Conservation (phyloP, 2,329 filamentous ascomycete species). For the Paradendryphiella salina region DNA sequence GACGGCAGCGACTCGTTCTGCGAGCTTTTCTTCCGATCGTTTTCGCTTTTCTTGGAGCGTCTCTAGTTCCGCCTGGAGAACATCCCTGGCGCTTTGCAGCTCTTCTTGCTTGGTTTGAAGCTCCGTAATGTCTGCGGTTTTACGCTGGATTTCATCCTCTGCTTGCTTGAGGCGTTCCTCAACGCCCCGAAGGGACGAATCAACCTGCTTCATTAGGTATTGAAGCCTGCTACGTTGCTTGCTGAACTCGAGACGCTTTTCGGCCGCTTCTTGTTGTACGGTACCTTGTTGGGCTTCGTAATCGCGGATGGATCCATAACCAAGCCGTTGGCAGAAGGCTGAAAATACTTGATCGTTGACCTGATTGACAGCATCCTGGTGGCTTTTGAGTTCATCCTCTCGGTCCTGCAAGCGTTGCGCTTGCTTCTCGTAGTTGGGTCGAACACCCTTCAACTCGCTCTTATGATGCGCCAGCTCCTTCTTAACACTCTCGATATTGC, state of each 20-base stretch:
- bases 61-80: conserved; percentile 75
- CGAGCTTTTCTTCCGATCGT: conserved; percentile 67
- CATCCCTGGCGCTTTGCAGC: conserved; percentile 73
- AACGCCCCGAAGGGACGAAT: conserved; percentile 71
- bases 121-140: conserved; percentile 66
- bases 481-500: conserved; percentile 82
- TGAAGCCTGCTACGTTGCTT: conserved; percentile 70
- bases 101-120: conserved; percentile 71
- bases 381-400: conserved; percentile 58
- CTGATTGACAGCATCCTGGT: conserved; percentile 68
- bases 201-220: conserved; percentile 65
- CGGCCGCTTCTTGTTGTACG: conserved; percentile 83
- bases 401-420: conserved; percentile 67
- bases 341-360: conserved; percentile 89
- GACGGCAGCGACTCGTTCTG: conserved; percentile 72
- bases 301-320: conserved; percentile 85
- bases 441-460: conserved; percentile 72
- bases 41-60: conserved; percentile 73
- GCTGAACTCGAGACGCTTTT: conserved; percentile 84
- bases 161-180: conserved; percentile 70
- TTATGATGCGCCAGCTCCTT: conserved; percentile 76
- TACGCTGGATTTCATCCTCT: conserved; percentile 66
- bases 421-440: conserved; percentile 78
- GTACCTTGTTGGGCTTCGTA: conserved; percentile 94
- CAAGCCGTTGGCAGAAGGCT: conserved; percentile 81